Base-by-base conservation (phyloP, 2,329 filamentous ascomycete genomes). In the Fusarium buxicola region DNA sequence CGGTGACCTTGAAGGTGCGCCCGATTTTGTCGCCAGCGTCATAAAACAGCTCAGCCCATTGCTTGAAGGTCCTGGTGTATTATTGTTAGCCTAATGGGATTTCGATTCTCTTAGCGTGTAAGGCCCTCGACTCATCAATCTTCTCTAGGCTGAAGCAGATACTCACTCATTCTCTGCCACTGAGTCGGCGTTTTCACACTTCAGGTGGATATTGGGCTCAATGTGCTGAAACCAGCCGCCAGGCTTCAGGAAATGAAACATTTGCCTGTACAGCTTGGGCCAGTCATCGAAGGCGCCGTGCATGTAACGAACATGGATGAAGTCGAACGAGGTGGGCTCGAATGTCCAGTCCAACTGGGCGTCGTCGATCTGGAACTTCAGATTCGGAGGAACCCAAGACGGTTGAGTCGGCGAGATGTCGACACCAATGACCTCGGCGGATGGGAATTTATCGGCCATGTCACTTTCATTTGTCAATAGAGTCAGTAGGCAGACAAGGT, bases 151-250 rank as follows among this genome's bases (percentile, higher is more conserved):
- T 21, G 21, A 15, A 13, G 6, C 7, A 3, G 18, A 1, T 10
- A 46, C 50, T 45, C 18, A 63, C 61, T 63, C 44, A 2, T 56
- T 63, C 15, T 65, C 59, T 7, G 48, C 59, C 10, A 44, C 36
- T 1, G 47, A 56, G 4, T 24, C 21, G 6, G 55, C 28, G 12
- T 65, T 65, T n/a, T 63, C 36, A 7, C 55, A 65, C 15, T 47
- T 54, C 0, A 65, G 31, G 13, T 63, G 50, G 11, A 65, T 65
- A 2, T 63, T 32, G 0, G 61, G 59, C 28, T 65, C 61, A 3
- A 63, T 54, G 5, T 63, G 61, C 9, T 65, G 59, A 25, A 63
- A 60, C 59, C 61, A 65, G 8, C 61, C 61, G 4, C 61, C 61
- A 8, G 61, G 61, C 24, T 65, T 65, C 10, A 65, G 10, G 1